Percentiles rank a stretch among this genome's conserved stretches.
These are phyloP conservation scores for Skeletonema grethae DNA, from an alignment of 108 stramenopile genomes.

Conservation along the genomic window DNA sequence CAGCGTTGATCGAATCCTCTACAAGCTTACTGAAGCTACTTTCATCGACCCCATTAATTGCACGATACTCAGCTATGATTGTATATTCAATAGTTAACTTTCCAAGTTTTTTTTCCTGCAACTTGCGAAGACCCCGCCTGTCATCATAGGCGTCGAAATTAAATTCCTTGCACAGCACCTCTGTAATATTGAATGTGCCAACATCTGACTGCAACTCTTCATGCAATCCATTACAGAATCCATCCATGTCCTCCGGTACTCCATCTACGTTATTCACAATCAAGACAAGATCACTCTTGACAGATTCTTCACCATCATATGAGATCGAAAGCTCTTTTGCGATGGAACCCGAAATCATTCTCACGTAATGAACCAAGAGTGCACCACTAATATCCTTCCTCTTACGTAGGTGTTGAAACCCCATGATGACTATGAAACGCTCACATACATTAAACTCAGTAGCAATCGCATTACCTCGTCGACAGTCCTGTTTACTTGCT, in stretches of 20 bases:
- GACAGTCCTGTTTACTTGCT: not conserved
- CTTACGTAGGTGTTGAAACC: not conserved
- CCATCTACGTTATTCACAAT: not conserved
- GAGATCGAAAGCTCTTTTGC: not conserved
- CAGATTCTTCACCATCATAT: not conserved
- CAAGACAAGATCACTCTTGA: not conserved
- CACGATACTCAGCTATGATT: not conserved
- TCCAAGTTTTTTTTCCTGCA: not conserved
- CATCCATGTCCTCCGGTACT: not conserved
- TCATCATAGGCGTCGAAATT: not conserved
- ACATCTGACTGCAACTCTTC: not conserved
- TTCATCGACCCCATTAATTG: not conserved
- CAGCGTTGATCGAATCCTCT: constrained; percentile 5
- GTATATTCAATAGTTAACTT: not conserved
- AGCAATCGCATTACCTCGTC: not conserved
- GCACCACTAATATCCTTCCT: not conserved
- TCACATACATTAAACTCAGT: constrained; percentile 2
- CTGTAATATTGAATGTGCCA: not conserved
- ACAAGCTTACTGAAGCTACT: not conserved
- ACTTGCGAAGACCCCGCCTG: not conserved
- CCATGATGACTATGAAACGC: not conserved
- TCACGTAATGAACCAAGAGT: not conserved
- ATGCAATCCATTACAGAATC: not conserved
- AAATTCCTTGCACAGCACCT: not conserved
- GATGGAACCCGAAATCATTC: not conserved